Base-by-base conservation (phyloP, 2,329 filamentous ascomycete genomes). In the Whalleya microplaca region DNA sequence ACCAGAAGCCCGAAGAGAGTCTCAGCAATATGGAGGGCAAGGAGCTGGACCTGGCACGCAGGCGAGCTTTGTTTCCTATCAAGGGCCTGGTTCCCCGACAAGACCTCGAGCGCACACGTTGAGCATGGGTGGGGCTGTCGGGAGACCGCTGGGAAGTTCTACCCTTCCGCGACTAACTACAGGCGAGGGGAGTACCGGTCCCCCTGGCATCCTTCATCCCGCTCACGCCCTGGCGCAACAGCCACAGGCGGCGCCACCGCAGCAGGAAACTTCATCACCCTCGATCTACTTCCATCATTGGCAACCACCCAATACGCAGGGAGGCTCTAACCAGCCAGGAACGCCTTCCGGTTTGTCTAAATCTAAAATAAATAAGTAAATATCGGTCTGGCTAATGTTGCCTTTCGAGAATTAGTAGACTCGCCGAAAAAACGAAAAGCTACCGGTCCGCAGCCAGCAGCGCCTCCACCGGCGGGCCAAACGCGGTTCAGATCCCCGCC, bases 241-340 rank as follows among this genome's bases (percentile, higher is more conserved):
- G 66, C 82, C 76, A 41, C 81, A 85, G 52, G 75, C 78, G 7
- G 74, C 79, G 41, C 71, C 75, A 45, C 81, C 83, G 56, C 84
- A 87, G 66, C 83, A 89, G 64, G 84, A 86, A 45, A 75, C 84
- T 44, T 80, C 87, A 61, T 91, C 89, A 41, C 86, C 89, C 0
- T 89, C 88, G 20, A 90, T 96, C 46, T 95, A 91, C 73, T 96
- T 96, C 72, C 91, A 96, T 70, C 91, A 96, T 71, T 96, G 92
- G 92, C 90, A 94, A 57, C 92, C 92, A 45, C 92, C 92, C 14
- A 83, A 81, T 20, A 83, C 85, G 61, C 83, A 90, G 73, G 78
- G 80, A 62, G 77, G 80, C 71, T 80, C 83, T 55, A 85, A 86
- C 67, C 87, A 89, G 71, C 88, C 89, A 58, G 84, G 84, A 68